These are phyloP conservation scores for Vicia villosa DNA, from an alignment of 306 rosid genomes.

Conservation along the genomic window DNA sequence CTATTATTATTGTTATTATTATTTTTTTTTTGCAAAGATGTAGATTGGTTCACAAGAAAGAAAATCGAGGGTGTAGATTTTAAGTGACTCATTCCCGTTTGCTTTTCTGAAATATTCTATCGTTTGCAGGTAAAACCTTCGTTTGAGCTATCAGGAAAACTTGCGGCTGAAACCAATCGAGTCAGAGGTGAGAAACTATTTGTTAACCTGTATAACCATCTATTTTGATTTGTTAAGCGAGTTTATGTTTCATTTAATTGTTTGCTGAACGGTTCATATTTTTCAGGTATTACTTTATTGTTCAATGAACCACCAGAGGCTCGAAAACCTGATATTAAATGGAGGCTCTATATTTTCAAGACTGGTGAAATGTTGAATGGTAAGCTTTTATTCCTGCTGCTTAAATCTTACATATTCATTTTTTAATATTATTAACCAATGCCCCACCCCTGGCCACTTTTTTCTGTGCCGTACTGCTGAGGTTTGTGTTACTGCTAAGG, in stretches of 20 bases:
- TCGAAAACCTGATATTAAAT: conserved; percentile 76
- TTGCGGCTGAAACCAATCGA: conserved; percentile 93
- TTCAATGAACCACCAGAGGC: conserved; percentile 88
- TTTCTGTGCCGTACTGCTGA: not conserved
- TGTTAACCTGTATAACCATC: conserved; percentile 5
- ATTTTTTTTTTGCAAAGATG: conserved; percentile 2
- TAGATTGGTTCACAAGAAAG: not conserved
- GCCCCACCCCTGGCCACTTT: conserved; percentile 10
- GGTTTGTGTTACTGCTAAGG: conserved; percentile 12
- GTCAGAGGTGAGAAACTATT: conserved; percentile 65
- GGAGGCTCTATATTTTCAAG: conserved; percentile 98
- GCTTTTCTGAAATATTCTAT: conserved; percentile 29
- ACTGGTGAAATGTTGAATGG: conserved; percentile 91
- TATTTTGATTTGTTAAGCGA: conserved; percentile 16
- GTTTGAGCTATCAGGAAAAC: conserved; percentile 96
- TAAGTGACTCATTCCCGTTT: conserved; percentile 14
- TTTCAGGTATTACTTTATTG: conserved; percentile 77
- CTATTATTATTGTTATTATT: not conserved
- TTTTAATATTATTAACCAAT: no score
- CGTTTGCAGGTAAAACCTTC: conserved; percentile 87
- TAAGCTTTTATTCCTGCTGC: conserved; percentile 39
- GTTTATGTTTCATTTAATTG: conserved; percentile 23
- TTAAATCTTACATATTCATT: conserved; percentile 20
- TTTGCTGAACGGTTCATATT: conserved; percentile 27
- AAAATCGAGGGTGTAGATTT: conserved; percentile 13